Conservation (phyloP, 2,329 filamentous ascomycete species). For the Graphium sp. region DNA sequence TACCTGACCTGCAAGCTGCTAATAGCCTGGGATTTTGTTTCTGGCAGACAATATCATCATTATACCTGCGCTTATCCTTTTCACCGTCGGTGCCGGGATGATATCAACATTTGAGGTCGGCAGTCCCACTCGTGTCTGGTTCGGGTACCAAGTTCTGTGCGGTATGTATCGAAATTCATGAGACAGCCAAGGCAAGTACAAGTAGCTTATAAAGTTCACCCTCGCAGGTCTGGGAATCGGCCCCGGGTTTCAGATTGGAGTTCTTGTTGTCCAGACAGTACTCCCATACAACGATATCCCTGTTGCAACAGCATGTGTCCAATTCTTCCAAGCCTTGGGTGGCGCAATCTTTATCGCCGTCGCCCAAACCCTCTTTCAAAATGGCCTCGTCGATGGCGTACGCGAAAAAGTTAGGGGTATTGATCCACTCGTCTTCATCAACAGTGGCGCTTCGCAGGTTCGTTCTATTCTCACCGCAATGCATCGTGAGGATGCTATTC, state of each 20-base stretch:
- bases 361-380: conserved; percentile 51
- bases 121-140: conserved; percentile 31
- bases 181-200: no score
- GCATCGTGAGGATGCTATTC: conserved; percentile 20
- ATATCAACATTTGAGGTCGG: conserved; percentile 32
- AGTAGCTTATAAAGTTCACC: no score
- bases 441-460: conserved; percentile 34
- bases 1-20: no score
- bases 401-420: conserved; percentile 22
- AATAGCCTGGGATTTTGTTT: no score
- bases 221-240: conserved; percentile 25
- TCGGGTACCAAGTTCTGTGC: conserved; percentile 38
- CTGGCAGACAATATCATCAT: conserved; percentile 20
- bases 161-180: no score
- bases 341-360: conserved; percentile 50
- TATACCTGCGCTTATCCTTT: conserved; percentile 21
- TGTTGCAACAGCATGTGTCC: conserved; percentile 30
- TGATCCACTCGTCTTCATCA: conserved; percentile 28
- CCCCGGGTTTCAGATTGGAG: conserved; percentile 26
- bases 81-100: conserved; percentile 31
- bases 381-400: conserved; percentile 39
- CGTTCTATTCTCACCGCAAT: conserved; percentile 22
- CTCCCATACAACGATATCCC: conserved; percentile 29
- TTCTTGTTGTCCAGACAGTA: conserved; percentile 33
- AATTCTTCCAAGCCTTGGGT: conserved; percentile 49